Evolutionary conservation across 1,139 yeast genomes (phyloP).

Genomic region (Geotrichum fermentans): DNA sequence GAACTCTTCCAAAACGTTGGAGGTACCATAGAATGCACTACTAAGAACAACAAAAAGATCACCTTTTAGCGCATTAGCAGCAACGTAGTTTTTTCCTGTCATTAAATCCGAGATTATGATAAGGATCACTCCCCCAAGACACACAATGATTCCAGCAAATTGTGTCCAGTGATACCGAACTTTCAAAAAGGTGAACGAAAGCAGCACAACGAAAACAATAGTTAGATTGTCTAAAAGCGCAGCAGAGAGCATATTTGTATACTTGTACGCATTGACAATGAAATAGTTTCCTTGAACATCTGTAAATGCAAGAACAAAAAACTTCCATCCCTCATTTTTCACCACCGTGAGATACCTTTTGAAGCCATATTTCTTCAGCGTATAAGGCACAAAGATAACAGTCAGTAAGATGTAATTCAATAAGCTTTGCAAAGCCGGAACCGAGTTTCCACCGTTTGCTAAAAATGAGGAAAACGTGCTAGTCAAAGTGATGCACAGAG

Average conservation of each 20-base stretch:
- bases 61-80: constrained; percentile 41
- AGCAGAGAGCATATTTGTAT: constrained; percentile 43
- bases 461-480: constrained; percentile 42
- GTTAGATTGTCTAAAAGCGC: constrained; percentile 44
- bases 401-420: constrained; percentile 40
- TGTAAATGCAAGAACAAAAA: constrained; percentile 41
- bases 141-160: constrained; percentile 39
- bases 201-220: constrained; percentile 42
- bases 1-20: constrained; percentile 43
- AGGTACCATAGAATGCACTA: constrained; percentile 44
- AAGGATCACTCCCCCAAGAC: constrained; percentile 44
- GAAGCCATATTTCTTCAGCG: constrained; percentile 39
- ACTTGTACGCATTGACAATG: constrained; percentile 43
- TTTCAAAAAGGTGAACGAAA: constrained; percentile 40
- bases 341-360: constrained; percentile 34
- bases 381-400: constrained; percentile 40
- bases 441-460: constrained; percentile 38
- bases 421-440: constrained; percentile 44
- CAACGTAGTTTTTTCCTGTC: constrained; percentile 40
- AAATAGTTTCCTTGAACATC: constrained; percentile 46
- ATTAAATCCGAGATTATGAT: constrained; percentile 41
- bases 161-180: constrained; percentile 47
- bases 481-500: constrained; percentile 42
- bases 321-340: constrained; percentile 42
- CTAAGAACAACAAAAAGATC: constrained; percentile 43